These are phyloP conservation scores for Malassezia pachydermatis DNA, from an alignment of 1,284 basidiomycete species.

Conservation along the genomic window DNA sequence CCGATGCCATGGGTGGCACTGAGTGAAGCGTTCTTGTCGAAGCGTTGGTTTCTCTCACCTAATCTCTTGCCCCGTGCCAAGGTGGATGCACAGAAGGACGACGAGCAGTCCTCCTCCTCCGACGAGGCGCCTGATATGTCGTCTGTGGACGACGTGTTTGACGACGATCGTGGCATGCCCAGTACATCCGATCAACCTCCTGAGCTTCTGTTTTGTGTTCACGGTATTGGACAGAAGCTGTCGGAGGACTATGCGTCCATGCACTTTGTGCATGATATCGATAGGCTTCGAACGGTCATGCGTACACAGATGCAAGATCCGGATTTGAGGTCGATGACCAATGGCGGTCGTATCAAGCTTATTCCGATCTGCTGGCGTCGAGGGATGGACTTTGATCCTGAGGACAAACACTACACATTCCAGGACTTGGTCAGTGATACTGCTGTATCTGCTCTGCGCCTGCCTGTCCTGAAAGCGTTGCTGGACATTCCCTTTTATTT, in stretches of 20 bases:
- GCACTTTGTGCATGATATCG: conserved; percentile 40
- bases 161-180: conserved; percentile 4
- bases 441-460: conserved; percentile 31
- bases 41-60: neutral
- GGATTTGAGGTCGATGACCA: conserved; percentile 22
- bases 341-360: conserved; percentile 51
- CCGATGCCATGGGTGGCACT: conserved; percentile 10
- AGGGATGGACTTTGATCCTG: conserved; percentile 49
- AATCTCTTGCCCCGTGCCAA: neutral
- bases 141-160: neutral
- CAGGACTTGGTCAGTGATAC: conserved; percentile 43
- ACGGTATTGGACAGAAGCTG: conserved; percentile 42
- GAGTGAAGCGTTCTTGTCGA: conserved; percentile 16
- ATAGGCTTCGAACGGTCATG: conserved; percentile 25
- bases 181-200: conserved; percentile 4
- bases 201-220: conserved; percentile 25
- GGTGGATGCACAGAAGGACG: neutral
- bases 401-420: conserved; percentile 50
- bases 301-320: conserved; percentile 29
- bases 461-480: conserved; percentile 45
- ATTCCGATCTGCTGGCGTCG: conserved; percentile 56
- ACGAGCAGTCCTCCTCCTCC: neutral
- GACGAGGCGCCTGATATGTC: too few species aligned
- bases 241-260: conserved; percentile 28
- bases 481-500: conserved; percentile 52